These are phyloP conservation scores for Apiospora phragmitis DNA, from an alignment of 2,329 filamentous ascomycete species.

Conservation along the genomic window DNA sequence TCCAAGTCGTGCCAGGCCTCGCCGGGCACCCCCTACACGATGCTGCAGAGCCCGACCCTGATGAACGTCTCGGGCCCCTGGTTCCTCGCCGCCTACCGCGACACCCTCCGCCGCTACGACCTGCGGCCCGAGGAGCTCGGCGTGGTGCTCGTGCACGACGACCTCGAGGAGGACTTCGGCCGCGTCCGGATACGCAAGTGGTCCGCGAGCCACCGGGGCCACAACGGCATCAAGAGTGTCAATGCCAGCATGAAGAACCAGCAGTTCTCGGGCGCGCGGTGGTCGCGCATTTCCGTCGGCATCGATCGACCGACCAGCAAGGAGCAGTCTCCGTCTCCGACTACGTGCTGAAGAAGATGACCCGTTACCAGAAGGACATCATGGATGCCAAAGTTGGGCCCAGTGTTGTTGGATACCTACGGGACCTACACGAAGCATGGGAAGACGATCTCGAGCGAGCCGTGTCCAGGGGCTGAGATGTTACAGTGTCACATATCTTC, in stretches of 20 bases:
- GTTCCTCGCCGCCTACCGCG: slow-evolving; percentile 64
- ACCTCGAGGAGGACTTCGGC: slow-evolving; percentile 74
- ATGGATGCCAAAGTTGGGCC: neutral
- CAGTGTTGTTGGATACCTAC: neutral
- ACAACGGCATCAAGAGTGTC: slow-evolving; percentile 74
- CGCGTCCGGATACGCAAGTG: slow-evolving; percentile 65
- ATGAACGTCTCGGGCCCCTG: slow-evolving; percentile 87
- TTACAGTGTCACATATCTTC: neutral
- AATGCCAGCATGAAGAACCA: slow-evolving; percentile 47
- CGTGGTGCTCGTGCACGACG: slow-evolving; percentile 84
- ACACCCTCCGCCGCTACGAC: slow-evolving; percentile 45
- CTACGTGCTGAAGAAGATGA: slow-evolving; percentile 75
- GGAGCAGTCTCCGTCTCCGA: slow-evolving; percentile 67
- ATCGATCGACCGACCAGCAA: slow-evolving; percentile 80
- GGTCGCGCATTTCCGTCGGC: slow-evolving; percentile 72
- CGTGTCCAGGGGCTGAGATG: neutral
- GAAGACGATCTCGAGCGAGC: neutral
- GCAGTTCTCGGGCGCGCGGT: slow-evolving; percentile 42
- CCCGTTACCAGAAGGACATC: neutral
- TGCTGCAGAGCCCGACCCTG: slow-evolving; percentile 72
- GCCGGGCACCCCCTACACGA: slow-evolving; percentile 54
- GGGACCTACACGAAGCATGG: neutral
- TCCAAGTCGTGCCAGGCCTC: slow-evolving; percentile 53
- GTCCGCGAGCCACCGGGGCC: slow-evolving; percentile 64
- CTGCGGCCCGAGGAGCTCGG: slow-evolving; percentile 34